Conservation (phyloP, 192 early-diverging fungal genomes). For the Backusella sp. region DNA sequence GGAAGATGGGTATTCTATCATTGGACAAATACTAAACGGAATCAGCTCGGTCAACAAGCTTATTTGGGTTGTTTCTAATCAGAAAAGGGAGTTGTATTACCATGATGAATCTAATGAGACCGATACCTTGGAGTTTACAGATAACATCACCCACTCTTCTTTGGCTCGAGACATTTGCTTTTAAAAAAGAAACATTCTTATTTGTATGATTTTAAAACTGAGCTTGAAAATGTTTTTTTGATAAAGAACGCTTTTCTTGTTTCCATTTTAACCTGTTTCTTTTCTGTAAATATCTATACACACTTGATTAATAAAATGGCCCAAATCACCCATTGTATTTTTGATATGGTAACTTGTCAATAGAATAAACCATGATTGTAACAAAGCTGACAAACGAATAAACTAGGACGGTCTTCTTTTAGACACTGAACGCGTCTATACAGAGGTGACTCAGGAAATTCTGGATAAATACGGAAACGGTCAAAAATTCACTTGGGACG, state of each 20-base stretch:
- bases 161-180: not conserved
- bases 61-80: slow-evolving; percentile 33
- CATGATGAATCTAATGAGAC: not conserved
- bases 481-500: slow-evolving; percentile 60
- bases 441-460: slow-evolving; percentile 82
- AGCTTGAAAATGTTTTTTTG: not conserved
- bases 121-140: not conserved
- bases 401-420: slow-evolving; percentile 67
- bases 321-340: slow-evolving; percentile 65
- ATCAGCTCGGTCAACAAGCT: slow-evolving; percentile 21
- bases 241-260: not conserved
- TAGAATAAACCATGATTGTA: not conserved
- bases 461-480: slow-evolving; percentile 66
- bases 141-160: not conserved
- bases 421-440: slow-evolving; percentile 90
- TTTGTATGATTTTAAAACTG: not conserved
- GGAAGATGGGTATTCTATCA: slow-evolving; percentile 32
- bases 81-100: not conserved
- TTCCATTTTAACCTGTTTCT: not conserved
- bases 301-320: slow-evolving; percentile 18
- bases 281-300: not conserved
- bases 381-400: not conserved
- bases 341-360: slow-evolving; percentile 58
- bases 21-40: slow-evolving; percentile 11
- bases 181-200: not conserved